Evolutionary conservation across 768 basidiomycete genomes (phyloP).

Genomic region (Mycena alexandri): DNA sequence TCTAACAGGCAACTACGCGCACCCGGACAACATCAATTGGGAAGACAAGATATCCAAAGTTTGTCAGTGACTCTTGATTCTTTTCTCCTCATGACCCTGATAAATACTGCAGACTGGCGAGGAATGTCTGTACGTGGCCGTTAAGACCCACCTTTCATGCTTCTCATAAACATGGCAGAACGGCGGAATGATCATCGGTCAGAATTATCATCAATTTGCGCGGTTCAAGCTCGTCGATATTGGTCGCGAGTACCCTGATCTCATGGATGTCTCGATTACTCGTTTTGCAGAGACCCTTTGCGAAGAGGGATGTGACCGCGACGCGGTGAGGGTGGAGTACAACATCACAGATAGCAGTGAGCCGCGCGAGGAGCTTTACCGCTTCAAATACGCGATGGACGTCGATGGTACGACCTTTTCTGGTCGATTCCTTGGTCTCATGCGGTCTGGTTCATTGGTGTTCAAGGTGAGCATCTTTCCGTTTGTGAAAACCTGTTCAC

Average conservation of each 20-base stretch:
- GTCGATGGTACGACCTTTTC: conserved; percentile 21
- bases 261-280: conserved; percentile 14
- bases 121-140: no score
- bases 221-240: conserved; percentile 18
- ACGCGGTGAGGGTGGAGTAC: neutral
- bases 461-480: conserved; percentile 18
- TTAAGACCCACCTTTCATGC: no score
- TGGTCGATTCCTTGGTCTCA: neutral
- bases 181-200: conserved; percentile 9
- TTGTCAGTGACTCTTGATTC: no score
- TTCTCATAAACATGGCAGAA: no score
- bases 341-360: neutral
- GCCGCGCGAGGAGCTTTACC: neutral
- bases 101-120: no score
- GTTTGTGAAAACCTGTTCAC: no score
- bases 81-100: no score
- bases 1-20: conserved; percentile 15
- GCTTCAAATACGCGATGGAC: conserved; percentile 13
- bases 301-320: conserved; percentile 3
- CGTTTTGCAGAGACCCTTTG: conserved; percentile 2
- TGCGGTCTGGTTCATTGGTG: conserved; percentile 15
- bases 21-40: conserved; percentile 33
- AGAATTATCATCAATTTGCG: conserved; percentile 24
- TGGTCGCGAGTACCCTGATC: neutral
- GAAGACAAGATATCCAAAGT: conserved; percentile 11